Percentiles rank a stretch among this genome's conserved stretches.
phyloP scores from a whole-genome alignment of 345 rosid genomes.

The Stellera chamaejasme region DNA sequence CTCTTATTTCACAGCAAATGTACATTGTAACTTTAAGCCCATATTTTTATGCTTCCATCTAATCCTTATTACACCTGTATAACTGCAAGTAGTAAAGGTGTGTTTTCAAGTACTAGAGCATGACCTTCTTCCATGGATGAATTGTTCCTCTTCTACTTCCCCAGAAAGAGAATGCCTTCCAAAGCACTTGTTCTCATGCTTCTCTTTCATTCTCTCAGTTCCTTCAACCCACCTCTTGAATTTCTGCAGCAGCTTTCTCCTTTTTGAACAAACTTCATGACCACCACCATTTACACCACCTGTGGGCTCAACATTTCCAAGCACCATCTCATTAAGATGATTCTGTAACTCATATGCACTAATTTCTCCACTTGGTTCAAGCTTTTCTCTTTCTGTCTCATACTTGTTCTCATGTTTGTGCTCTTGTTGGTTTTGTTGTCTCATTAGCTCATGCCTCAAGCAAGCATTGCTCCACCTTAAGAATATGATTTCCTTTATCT shows the following conservation, averaged over 20 bases:
- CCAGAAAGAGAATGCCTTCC: slow-evolving; percentile 32
- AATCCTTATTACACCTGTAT: too few species aligned
- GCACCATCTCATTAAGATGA: slow-evolving; percentile 16
- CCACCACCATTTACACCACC: neutral
- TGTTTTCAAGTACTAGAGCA: slow-evolving; percentile 33
- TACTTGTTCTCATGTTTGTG: slow-evolving; percentile 15
- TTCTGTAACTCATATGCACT: slow-evolving; percentile 17
- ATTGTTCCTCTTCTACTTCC: slow-evolving; percentile 22
- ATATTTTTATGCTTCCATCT: too few species aligned
- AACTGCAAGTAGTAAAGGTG: neutral
- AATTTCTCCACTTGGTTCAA: slow-evolving; percentile 10
- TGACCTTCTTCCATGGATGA: slow-evolving; percentile 34
- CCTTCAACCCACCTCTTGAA: slow-evolving; percentile 72
- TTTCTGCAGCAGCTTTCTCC: slow-evolving; percentile 45
- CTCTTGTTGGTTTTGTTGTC: slow-evolving; percentile 19
- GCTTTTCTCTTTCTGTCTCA: slow-evolving; percentile 21
- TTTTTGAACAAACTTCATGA: slow-evolving; percentile 26
- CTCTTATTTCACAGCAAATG: too few species aligned
- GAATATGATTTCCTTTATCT: slow-evolving; percentile 41
- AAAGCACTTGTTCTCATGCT: slow-evolving; percentile 27
- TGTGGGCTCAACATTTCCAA: slow-evolving; percentile 11
- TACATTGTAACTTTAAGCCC: too few species aligned
- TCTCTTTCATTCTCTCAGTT: slow-evolving; percentile 28
- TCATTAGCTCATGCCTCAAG: slow-evolving; percentile 52
- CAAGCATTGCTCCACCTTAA: slow-evolving; percentile 74